Conservation (phyloP, 2,329 filamentous ascomycete genomes). For the Exophiala bonariae region DNA sequence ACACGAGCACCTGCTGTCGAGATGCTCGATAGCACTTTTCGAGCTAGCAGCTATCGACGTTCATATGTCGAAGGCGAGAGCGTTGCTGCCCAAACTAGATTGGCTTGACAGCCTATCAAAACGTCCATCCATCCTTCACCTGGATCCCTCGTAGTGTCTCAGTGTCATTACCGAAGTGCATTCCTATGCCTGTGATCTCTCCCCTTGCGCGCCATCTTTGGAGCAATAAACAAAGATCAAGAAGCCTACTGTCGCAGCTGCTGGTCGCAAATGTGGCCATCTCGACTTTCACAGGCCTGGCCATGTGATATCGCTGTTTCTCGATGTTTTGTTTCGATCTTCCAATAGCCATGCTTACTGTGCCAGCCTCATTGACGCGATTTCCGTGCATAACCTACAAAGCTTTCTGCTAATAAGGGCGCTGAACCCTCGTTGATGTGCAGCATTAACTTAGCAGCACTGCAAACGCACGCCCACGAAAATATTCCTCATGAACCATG, state of each 20-base stretch:
- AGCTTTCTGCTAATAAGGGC: not conserved
- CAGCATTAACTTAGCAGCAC: too few relatives aligned
- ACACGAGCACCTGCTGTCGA: too few relatives aligned
- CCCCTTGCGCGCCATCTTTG: slow-evolving; percentile 15
- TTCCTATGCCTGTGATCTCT: slow-evolving; percentile 11
- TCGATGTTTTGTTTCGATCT: slow-evolving; percentile 9
- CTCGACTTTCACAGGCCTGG: slow-evolving; percentile 4
- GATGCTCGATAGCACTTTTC: too few relatives aligned
- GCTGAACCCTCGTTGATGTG: too few relatives aligned
- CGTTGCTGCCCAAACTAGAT: not conserved
- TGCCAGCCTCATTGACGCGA: too few relatives aligned
- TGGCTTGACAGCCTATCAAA: slow-evolving; percentile 13
- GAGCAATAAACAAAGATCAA: not conserved
- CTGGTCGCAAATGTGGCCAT: slow-evolving; percentile 6
- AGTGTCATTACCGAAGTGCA: slow-evolving; percentile 10
- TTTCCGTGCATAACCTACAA: too few relatives aligned
- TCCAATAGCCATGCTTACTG: not conserved
- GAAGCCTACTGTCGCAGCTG: slow-evolving; percentile 3
- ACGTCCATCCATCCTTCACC: not conserved
- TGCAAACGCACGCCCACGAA: too few relatives aligned
- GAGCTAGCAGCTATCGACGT: not conserved
- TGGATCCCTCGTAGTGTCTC: slow-evolving; percentile 15
- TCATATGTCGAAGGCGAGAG: not conserved
- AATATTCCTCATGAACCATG: not conserved
- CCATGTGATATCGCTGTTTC: slow-evolving; percentile 6